Base-by-base conservation (phyloP, 257 asterid species). In the Echites panduratus region DNA sequence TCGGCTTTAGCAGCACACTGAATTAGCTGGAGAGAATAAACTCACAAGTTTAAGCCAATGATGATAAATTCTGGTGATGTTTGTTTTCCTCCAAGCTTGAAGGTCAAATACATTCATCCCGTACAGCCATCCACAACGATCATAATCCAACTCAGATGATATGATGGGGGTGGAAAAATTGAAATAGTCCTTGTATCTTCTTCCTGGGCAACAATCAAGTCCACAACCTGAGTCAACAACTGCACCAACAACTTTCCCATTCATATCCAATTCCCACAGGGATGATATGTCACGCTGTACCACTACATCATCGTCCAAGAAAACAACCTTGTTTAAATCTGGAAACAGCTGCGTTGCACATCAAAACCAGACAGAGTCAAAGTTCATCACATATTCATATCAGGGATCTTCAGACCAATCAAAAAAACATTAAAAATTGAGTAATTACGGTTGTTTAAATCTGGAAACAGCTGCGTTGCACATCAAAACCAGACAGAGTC, bases 31-130 rank as follows among this genome's bases (percentile, higher is more conserved):
- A 45, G 38, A 22, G 74, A 76, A 54, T 17, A 74, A 64, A 80
- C 97, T 84, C 81, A 93, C 98, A 63, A 68, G 87, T 84, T 89
- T 87, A 71, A 93, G 96, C 98, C 97, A 93, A 40, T 83, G 93
- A 83, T 87, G 95, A 83, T 93, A 89, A 27, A 82, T 83, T 17
- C 83, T 82, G 68, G 91, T 90, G 70, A 93, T 86, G 82, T 79
- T 85, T 65, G 92, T 83, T 73, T 78, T 76, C 81, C 97, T 83
- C 98, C 98, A 93, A 73, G 83, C 86, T 66, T 82, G 82, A 58
- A 93, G 93, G 86, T 93, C 90, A 78, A 90, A 82, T 29, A 93
- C 64, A 72, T 87, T 87, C 85, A 93, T 84, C 69, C 98, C 98
- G 66, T 85, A 87, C 66, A 88, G 90, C 97, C 97, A 92, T 71